phyloP scores from a whole-genome alignment of 768 basidiomycete species.

The Pleurotus citrinopileatus region DNA sequence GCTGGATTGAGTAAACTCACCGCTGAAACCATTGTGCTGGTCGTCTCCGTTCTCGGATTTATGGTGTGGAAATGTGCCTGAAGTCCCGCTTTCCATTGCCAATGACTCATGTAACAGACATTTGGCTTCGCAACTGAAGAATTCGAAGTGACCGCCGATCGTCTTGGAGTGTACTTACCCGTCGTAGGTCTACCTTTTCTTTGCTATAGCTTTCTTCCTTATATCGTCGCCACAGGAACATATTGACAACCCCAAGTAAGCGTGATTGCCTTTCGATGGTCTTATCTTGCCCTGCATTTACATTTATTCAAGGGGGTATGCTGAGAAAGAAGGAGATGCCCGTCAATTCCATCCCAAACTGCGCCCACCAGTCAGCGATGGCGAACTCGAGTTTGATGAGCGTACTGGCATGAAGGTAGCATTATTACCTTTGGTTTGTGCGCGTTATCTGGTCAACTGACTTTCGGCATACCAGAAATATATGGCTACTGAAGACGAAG shows the following conservation, averaged over 20 bases:
- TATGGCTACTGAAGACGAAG: slow-evolving; percentile 66
- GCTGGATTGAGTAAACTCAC: slow-evolving; percentile 65
- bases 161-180: slow-evolving; percentile 75
- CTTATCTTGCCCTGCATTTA: background rate
- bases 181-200: slow-evolving; percentile 37
- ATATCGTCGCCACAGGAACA: slow-evolving; percentile 46
- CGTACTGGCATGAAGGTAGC: slow-evolving; percentile 83
- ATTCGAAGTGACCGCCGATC: slow-evolving; percentile 70
- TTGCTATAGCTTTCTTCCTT: background rate
- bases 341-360: slow-evolving; percentile 68
- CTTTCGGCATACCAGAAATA: slow-evolving; percentile 49
- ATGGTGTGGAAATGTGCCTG: no score
- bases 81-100: no score
- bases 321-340: slow-evolving; percentile 66
- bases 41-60: slow-evolving; percentile 57
- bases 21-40: slow-evolving; percentile 58
- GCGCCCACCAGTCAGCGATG: slow-evolving; percentile 68
- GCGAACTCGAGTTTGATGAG: slow-evolving; percentile 75
- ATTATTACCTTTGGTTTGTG: background rate
- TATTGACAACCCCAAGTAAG: slow-evolving; percentile 75
- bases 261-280: background rate
- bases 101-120: no score
- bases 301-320: slow-evolving; percentile 57
- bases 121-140: slow-evolving; percentile 65
- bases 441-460: background rate